These are phyloP conservation scores for Dothideomycetes sp. DNA, from an alignment of 2,329 filamentous ascomycete genomes.

Conservation along the genomic window DNA sequence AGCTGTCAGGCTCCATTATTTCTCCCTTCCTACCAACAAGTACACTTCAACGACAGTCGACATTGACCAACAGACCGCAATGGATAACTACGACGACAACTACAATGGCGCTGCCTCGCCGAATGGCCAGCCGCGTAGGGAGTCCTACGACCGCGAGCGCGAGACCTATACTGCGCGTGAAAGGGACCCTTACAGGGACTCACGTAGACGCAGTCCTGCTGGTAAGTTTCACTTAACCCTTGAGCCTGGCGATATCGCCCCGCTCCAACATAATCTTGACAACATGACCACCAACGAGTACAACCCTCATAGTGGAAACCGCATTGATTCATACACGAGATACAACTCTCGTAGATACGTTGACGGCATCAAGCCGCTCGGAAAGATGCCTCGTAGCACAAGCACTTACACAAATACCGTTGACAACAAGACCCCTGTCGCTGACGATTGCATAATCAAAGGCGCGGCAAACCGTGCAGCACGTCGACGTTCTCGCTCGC, in stretches of 20 bases:
- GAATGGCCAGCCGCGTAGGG: slow-evolving; percentile 5
- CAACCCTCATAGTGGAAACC: too few species aligned
- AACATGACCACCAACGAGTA: too few species aligned
- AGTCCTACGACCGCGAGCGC: slow-evolving; percentile 7
- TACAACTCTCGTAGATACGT: too few species aligned
- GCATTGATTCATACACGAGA: too few species aligned
- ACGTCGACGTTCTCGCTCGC: slow-evolving; percentile 65
- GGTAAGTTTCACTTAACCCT: slow-evolving; percentile 9
- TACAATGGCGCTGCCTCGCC: slow-evolving; percentile 5
- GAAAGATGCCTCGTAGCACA: too few species aligned
- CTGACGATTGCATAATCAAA: background rate
- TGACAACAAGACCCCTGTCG: too few species aligned
- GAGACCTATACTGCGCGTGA: slow-evolving; percentile 7
- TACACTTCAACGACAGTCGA: too few species aligned
- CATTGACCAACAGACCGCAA: background rate
- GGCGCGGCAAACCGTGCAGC: slow-evolving; percentile 14
- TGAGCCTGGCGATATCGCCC: background rate
- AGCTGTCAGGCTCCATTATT: too few species aligned
- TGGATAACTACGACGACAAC: slow-evolving; percentile 5
- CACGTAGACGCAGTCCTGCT: slow-evolving; percentile 16
- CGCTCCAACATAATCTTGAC: too few species aligned
- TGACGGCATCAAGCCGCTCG: too few species aligned
- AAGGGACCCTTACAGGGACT: slow-evolving; percentile 15
- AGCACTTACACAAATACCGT: slow-evolving; percentile 21
- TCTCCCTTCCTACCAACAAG: too few species aligned